Conservation (phyloP, 2,329 filamentous ascomycete genomes). For the Myriosclerotinia curreyana region DNA sequence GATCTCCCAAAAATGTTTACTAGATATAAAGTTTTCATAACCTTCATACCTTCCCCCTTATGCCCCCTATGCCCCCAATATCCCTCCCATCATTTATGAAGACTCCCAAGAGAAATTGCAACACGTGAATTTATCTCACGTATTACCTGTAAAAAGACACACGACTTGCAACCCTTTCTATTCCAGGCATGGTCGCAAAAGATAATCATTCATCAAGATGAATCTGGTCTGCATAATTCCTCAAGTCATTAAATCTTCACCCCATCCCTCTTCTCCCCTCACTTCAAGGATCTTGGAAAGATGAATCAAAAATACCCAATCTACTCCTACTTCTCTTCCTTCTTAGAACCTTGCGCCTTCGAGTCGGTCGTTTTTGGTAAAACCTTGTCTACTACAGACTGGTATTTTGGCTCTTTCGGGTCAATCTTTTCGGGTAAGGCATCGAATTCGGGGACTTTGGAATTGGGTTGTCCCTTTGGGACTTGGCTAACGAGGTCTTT, state of each 20-base stretch:
- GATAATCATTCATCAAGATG: conserved; percentile 31
- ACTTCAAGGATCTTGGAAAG: conserved; percentile 11
- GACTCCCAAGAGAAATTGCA: conserved; percentile 24
- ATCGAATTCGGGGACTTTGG: conserved; percentile 20
- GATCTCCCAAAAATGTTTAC: conserved; percentile 24
- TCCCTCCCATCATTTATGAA: conserved; percentile 8
- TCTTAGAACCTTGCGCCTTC: conserved; percentile 1
- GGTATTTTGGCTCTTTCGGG: conserved; percentile 30
- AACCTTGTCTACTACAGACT: conserved; percentile 28
- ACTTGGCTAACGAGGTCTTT: conserved; percentile 84
- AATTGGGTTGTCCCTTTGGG: conserved; percentile 53
- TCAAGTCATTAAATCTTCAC: conserved; percentile 22
- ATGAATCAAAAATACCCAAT: neutral
- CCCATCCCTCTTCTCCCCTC: conserved; percentile 18
- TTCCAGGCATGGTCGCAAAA: conserved; percentile 30
- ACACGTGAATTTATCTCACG: conserved; percentile 26
- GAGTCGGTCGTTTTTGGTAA: conserved; percentile 16
- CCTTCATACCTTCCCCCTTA: conserved; percentile 15
- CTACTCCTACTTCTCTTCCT: conserved; percentile 17
- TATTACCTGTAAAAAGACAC: conserved; percentile 27
- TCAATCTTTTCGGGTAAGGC: conserved; percentile 26
- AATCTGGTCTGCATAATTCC: conserved; percentile 22
- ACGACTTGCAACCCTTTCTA: conserved; percentile 28
- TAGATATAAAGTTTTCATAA: conserved; percentile 23
- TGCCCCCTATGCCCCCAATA: conserved; percentile 15